Base-by-base conservation (phyloP, 2,329 filamentous ascomycete genomes). In the Moelleriella libera region DNA sequence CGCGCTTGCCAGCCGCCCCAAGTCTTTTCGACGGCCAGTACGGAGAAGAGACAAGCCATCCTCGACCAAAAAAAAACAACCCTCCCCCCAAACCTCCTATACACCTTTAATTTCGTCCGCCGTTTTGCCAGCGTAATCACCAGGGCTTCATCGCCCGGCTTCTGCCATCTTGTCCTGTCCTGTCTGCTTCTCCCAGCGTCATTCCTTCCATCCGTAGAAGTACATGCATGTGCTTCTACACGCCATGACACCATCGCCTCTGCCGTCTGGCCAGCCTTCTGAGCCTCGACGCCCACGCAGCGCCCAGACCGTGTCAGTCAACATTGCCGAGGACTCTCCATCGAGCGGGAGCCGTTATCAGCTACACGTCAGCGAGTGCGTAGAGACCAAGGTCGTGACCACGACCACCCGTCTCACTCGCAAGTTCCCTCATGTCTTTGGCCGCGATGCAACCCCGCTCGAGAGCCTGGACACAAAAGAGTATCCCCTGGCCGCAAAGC, bases 341-440 rank as follows among this genome's bases (percentile, higher is more conserved):
- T 59, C 58, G 45, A 59, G 60, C 50, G 58, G 55, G 53, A 63
- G 58, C 50, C 68, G 56, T 54, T 70, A 66, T 55, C 74, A 77
- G 56, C 74, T 82, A 54, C 74, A 78, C 52, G 68, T 82, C 44
- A 75, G 75, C 50, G 78, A 82, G 57, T 82, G 77, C 54, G 75
- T 82, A 58, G 79, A 82, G 64, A 82, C 78, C 12, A 82, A 78
- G 62, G 82, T 77, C 9, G 80, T 95, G 52, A 95, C 89, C 1
- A 96, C 90, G 0, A 96, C 89, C 0, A 96, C 88, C 1, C 94
- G 88, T 1, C 94, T 89, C 1, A 86, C 88, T 53, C 82, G 63
- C 74, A 87, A 65, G 65, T 94, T 92, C 54, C 89, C 90, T 44
- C 88, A 88, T n/a, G 71, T 96, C 49, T 72, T 86, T 48, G 79